These are phyloP conservation scores for Trichophyton simii DNA, from an alignment of 2,329 filamentous ascomycete genomes.

Conservation along the genomic window DNA sequence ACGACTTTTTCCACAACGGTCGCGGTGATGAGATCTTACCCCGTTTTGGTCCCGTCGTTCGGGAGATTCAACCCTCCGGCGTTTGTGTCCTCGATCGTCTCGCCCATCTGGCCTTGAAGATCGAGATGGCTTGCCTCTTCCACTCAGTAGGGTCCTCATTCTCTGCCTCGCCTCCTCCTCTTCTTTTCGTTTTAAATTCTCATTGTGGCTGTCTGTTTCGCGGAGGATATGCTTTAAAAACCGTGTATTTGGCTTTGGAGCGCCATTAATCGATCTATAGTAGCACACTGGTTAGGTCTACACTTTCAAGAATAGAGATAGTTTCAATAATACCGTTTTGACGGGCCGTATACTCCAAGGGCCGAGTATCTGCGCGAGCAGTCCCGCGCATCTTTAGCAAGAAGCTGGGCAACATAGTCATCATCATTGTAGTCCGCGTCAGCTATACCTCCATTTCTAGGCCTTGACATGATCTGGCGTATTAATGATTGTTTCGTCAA, in stretches of 20 bases:
- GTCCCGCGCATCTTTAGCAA: slow-evolving; percentile 66
- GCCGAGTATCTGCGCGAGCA: slow-evolving; percentile 62
- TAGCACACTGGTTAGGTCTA: background rate
- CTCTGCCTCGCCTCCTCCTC: slow-evolving; percentile 63
- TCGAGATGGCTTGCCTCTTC: slow-evolving; percentile 31
- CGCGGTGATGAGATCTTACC: background rate
- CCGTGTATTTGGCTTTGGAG: slow-evolving; percentile 78
- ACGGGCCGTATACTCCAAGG: slow-evolving; percentile 58
- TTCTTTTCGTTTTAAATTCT: slow-evolving; percentile 71
- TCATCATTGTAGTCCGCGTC: slow-evolving; percentile 37
- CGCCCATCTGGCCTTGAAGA: slow-evolving; percentile 16
- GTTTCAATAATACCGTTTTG: slow-evolving; percentile 14
- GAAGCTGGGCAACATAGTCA: slow-evolving; percentile 66
- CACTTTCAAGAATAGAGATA: background rate
- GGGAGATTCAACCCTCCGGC: slow-evolving; percentile 6
- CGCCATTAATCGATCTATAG: slow-evolving; percentile 49
- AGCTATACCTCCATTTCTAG: background rate
- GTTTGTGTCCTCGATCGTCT: background rate
- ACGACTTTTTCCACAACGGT: background rate
- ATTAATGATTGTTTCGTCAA: background rate
- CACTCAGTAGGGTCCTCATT: slow-evolving; percentile 45
- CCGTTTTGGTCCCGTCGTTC: slow-evolving; percentile 9
- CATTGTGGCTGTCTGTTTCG: slow-evolving; percentile 80
- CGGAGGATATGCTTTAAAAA: slow-evolving; percentile 82
- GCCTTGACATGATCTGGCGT: slow-evolving; percentile 6